Conservation (phyloP, 257 asterid genomes). For the Ajuga chamaepitys region DNA sequence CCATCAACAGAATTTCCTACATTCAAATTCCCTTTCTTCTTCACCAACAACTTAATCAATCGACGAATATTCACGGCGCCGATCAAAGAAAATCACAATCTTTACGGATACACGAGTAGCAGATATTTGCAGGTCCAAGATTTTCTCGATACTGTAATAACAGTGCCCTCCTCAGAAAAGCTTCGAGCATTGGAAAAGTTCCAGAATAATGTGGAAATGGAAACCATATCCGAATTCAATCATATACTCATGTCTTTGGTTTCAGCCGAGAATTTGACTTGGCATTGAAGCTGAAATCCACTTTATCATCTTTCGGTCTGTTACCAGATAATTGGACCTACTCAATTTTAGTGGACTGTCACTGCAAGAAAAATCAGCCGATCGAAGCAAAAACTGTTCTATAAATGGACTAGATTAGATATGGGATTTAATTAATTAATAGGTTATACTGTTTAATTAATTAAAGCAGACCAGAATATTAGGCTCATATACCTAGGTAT, state of each 20-base stretch:
- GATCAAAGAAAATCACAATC: constrained; percentile 6
- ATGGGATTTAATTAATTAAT: too few species aligned
- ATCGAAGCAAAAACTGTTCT: constrained; percentile 32
- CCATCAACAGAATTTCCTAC: constrained; percentile 6
- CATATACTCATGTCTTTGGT: constrained; percentile 30
- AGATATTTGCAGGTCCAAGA: constrained; percentile 17
- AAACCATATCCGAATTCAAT: constrained; percentile 30
- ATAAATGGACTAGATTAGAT: too few species aligned
- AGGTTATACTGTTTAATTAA: too few species aligned
- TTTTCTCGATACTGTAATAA: constrained; percentile 12
- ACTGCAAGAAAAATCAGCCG: constrained; percentile 48
- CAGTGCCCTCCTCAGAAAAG: constrained; percentile 20
- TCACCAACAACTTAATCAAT: constrained; percentile 1
- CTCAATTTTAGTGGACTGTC: constrained; percentile 34
- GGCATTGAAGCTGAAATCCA: constrained; percentile 36
- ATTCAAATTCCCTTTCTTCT: neutral
- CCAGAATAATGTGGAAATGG: constrained; percentile 24
- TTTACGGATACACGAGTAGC: constrained; percentile 11
- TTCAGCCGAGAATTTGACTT: constrained; percentile 41
- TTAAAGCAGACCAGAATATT: too few species aligned
- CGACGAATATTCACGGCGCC: constrained; percentile 4
- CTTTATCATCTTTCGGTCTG: constrained; percentile 25
- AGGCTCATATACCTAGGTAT: too few species aligned
- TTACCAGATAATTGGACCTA: constrained; percentile 33
- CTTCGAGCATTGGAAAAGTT: constrained; percentile 2